A percentile compares a stretch with the other conserved stretches of the same genome.
Evolutionary conservation across 345 rosid species (phyloP).

Genomic region (Sapria himalayana): DNA sequence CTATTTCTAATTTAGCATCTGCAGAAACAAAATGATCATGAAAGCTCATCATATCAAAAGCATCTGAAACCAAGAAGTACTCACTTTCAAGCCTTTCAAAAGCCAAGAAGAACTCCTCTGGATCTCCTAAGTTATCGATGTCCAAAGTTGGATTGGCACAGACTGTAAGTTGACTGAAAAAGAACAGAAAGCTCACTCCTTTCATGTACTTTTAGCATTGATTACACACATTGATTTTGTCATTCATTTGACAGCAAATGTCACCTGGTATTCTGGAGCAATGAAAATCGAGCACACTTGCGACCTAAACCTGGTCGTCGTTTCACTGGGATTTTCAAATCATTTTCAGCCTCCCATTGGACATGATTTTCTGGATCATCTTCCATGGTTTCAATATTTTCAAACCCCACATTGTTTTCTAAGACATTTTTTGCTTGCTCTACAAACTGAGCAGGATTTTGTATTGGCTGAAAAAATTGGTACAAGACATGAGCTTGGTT

Average conservation of each 20-base stretch:
- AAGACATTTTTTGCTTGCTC: conserved; percentile 36
- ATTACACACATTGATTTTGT: too few species aligned
- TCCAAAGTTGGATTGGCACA: conserved; percentile 33
- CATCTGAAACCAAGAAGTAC: conserved; percentile 8
- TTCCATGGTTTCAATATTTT: conserved; percentile 10
- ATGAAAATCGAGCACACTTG: conserved; percentile 47
- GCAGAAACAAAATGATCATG: background rate
- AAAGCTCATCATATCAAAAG: background rate
- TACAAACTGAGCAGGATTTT: conserved; percentile 22
- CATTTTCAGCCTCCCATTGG: conserved; percentile 12
- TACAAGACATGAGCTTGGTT: too few species aligned
- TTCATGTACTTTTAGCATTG: too few species aligned
- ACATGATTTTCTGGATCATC: conserved; percentile 5
- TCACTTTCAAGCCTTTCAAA: conserved; percentile 43
- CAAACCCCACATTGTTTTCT: conserved; percentile 12
- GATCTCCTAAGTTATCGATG: conserved; percentile 32
- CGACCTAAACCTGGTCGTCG: conserved; percentile 51
- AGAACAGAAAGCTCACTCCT: background rate
- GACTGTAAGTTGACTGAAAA: conserved; percentile 29
- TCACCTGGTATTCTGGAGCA: conserved; percentile 42
- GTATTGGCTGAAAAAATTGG: conserved; percentile 35
- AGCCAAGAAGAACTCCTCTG: conserved; percentile 49
- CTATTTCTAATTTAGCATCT: conserved; percentile 57
- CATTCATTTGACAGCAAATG: conserved; percentile 1
- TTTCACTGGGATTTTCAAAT: conserved; percentile 22